Evolutionary conservation across 192 early-diverging fungal genomes (phyloP), one percentile per base, ranked within the genome.

Genomic region (Coemansia sp.): DNA sequence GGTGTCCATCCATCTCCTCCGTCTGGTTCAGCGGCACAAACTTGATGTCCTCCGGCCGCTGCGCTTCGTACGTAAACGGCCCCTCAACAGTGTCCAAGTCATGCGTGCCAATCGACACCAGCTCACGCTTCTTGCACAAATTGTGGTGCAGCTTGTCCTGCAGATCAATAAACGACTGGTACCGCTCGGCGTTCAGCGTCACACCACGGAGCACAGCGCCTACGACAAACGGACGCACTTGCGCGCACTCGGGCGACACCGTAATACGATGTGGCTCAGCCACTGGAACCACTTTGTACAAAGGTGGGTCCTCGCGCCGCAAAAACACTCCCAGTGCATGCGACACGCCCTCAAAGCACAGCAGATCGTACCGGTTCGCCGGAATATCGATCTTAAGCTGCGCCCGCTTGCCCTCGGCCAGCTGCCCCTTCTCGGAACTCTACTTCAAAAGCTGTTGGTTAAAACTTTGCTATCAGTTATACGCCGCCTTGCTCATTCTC

Each of bases 61-160:
- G 82, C 24, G 96, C 97, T 72, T 97, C 94, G 75, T 98, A 99
- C 11, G 90, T 87, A 86, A 99, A 98, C 8, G 96, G 96, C 5
- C 92, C 94, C 60, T 92, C 69, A 41, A 99, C 79, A 3, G 95
- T 97, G 62, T 96, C 94, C 54, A 99, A 83, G 75, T 99, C 97
- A 62, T 99, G 97, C 14, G 97, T 99, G 53, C 97, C 96, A 60
- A 99, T 97, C 6, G 96, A 90, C 10, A 93, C 97, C 58, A 99
- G 82, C 15, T 89, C 94, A 64, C 97, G 89, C 82, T 93, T 95
- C 67, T 92, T 82, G 87, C 96, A 95, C 64, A 99, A 89, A 82
- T 95, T 99, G 73, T 89, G 88, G 84, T 99, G 96, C 51, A 99
- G 88, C 86, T 97, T 99, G 70, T 98, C 96, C 79, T 99, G 97